Evolutionary conservation across 2,329 filamentous ascomycete species (phyloP).

Genomic region (Hymenoscyphus repandus): DNA sequence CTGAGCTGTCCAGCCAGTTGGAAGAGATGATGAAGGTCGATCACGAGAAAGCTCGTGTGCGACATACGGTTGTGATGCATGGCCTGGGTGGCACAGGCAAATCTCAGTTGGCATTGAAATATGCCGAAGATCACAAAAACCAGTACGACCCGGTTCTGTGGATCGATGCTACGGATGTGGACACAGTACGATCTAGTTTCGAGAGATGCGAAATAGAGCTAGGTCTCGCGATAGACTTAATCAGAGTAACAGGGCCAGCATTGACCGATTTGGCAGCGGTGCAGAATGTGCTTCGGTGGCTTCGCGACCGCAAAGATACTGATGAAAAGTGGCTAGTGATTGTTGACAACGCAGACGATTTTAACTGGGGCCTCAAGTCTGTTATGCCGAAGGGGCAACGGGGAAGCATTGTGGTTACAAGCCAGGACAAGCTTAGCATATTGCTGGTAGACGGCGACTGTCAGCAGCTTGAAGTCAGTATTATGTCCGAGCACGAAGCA

Average conservation of each 20-base stretch:
- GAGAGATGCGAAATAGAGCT: not conserved
- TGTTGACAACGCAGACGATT: slow-evolving; percentile 15
- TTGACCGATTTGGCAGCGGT: not conserved
- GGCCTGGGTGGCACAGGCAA: not conserved
- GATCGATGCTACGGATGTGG: not conserved
- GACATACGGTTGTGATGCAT: not conserved
- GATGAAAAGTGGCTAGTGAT: slow-evolving; percentile 14
- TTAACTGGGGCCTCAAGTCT: not conserved
- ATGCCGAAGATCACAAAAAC: not conserved
- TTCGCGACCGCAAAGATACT: slow-evolving; percentile 7
- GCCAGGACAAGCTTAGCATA: not conserved
- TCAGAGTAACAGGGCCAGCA: not conserved
- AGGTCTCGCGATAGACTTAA: no score
- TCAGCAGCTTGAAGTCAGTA: not conserved
- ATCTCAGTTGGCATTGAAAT: not conserved
- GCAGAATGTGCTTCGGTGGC: not conserved
- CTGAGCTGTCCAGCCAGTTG: not conserved
- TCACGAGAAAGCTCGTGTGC: not conserved
- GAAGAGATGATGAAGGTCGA: not conserved
- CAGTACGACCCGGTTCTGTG: not conserved
- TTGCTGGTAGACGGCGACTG: not conserved
- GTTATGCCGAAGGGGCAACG: not conserved
- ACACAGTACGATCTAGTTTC: not conserved
- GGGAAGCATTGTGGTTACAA: not conserved
- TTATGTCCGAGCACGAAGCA: not conserved